These are phyloP conservation scores for Yamadazyma sp. DNA, from an alignment of 1,139 yeast species.

Conservation along the genomic window DNA sequence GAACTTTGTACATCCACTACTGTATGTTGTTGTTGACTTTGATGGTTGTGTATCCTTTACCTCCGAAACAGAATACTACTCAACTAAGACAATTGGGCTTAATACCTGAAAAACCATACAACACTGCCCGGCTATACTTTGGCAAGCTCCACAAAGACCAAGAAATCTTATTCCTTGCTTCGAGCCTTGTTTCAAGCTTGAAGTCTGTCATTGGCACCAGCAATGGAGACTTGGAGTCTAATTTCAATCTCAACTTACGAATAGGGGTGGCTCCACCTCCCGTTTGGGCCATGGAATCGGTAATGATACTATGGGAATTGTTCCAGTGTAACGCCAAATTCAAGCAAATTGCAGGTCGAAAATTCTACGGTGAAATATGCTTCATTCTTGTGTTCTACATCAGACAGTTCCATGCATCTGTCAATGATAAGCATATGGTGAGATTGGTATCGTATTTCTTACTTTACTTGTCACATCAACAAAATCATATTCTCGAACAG, in stretches of 20 bases:
- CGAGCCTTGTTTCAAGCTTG: constrained; percentile 48
- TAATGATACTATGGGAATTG: constrained; percentile 73
- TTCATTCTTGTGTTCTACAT: constrained; percentile 59
- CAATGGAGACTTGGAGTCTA: constrained; percentile 5
- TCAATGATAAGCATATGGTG: constrained; percentile 45
- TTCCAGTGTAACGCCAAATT: constrained; percentile 67
- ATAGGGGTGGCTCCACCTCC: constrained; percentile 31
- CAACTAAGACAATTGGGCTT: constrained; percentile 48
- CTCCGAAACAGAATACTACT: constrained; percentile 27
- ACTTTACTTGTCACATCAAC: constrained; percentile 59
- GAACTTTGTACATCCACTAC: constrained; percentile 55
- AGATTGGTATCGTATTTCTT: constrained; percentile 62
- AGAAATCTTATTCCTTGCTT: constrained; percentile 50
- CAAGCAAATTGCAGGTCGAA: constrained; percentile 46
- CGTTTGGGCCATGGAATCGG: constrained; percentile 53
- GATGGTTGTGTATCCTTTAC: constrained; percentile 67
- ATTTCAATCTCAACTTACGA: constrained; percentile 4
- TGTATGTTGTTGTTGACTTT: constrained; percentile 63
- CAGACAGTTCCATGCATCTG: constrained; percentile 36
- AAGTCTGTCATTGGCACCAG: constrained; percentile 36
- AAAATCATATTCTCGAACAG: constrained; percentile 29
- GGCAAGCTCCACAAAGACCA: constrained; percentile 54
- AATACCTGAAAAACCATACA: constrained; percentile 35
- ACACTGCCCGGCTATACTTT: constrained; percentile 51
- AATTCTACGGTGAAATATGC: constrained; percentile 54